phyloP scores from a whole-genome alignment of 2,329 filamentous ascomycete genomes.

The Trichoderma sp. region DNA sequence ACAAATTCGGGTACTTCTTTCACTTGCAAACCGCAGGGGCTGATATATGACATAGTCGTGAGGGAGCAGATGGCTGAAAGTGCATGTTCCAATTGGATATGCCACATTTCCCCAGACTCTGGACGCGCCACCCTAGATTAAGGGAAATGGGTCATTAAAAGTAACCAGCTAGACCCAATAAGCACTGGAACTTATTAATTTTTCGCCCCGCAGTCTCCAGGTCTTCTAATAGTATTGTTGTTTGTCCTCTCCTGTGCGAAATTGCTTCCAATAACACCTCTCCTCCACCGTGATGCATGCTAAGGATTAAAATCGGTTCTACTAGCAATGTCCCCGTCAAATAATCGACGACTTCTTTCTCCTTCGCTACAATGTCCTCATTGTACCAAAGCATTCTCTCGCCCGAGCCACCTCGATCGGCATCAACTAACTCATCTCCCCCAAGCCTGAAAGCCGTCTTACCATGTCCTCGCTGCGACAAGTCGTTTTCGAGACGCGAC shows the following conservation, averaged over 20 bases:
- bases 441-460: neutral
- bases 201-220: neutral
- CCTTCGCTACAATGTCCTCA: neutral
- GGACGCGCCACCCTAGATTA: neutral
- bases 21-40: neutral
- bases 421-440: neutral
- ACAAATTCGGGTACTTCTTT: neutral
- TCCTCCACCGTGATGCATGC: neutral
- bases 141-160: neutral
- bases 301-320: neutral
- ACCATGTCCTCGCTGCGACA: neutral
- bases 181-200: neutral
- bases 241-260: neutral
- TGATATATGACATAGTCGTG: neutral
- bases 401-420: neutral
- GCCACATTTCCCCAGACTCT: neutral
- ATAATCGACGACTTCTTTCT: neutral
- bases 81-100: neutral
- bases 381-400: neutral
- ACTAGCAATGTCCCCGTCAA: neutral
- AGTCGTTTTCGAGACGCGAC: neutral
- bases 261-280: neutral
- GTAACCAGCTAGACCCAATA: neutral
- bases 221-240: neutral
- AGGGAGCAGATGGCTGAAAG: neutral